Base-by-base conservation (phyloP, 768 basidiomycete genomes). In the Cyathus striatus region DNA sequence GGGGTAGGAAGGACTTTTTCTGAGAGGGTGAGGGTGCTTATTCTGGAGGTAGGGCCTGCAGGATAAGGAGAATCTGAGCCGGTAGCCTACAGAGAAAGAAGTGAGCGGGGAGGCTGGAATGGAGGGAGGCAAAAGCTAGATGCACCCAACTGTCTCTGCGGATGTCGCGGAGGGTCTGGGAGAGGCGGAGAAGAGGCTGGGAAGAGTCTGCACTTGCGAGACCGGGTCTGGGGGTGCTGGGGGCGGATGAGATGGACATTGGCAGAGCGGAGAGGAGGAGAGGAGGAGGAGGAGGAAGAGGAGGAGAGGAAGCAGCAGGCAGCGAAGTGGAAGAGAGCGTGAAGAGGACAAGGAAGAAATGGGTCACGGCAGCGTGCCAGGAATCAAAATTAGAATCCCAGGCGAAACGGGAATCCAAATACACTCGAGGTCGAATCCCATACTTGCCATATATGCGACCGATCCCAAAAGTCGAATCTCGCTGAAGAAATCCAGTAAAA, bases 11-110 rank as follows among this genome's bases (percentile, higher is more conserved):
- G 7, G 44, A 75, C 77, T 41, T 69, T 75, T 50, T 71, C 66
- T 21, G 72, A 69, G 44, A 78, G 56, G n/a, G 57, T 60, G 44
- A 78, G 56, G n/a, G 57, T 60, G 54, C 59, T 69, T 23, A 69
- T 53, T 20, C 66, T 59, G 21, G 73, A 70, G 26, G 60, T 66
- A 41, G 61, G 61, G 34, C 63, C 67, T 23, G 58, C 51, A 36
- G 76, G 69, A 49, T 79, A 78, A 3, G 69, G 69, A 9, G 68
- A 68, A 39, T 70, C 69, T 17, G 65, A 63, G 40, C 65, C 58
- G 36, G 57, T 59, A 58, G 61, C 57, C 60, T 61, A 20, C 6
- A n/a, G n/a, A n/a, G n/a, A n/a, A n/a, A n/a, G n/a, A n/a, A n/a
- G n/a, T 23, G 33, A 26, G 36, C 18, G 6, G 23, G 6, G 6